A percentile compares a stretch with the other conserved stretches of the same genome.
These are phyloP conservation scores for Amoebophrya sp. DNA, from an alignment of 169 alveolate genomes.

Conservation along the genomic window DNA sequence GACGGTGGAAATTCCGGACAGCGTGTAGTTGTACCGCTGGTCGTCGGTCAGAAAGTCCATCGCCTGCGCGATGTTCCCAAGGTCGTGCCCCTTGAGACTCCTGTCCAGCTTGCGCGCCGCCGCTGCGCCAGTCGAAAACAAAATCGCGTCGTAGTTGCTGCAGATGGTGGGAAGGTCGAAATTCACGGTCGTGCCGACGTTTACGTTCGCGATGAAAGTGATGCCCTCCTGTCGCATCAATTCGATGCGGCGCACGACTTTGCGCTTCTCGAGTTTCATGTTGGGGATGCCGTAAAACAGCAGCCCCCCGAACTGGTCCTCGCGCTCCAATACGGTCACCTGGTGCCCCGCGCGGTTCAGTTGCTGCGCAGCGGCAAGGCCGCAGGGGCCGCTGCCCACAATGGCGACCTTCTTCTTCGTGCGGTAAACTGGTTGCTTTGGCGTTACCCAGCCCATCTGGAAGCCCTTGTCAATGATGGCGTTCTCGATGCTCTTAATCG, in stretches of 20 bases:
- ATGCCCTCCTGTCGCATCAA: slow-evolving; percentile 38
- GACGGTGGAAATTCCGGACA: background rate
- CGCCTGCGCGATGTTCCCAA: slow-evolving; percentile 22
- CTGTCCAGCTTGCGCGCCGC: slow-evolving; percentile 29
- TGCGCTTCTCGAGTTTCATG: slow-evolving; percentile 41
- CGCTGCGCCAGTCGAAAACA: slow-evolving; percentile 39
- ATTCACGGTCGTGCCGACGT: background rate
- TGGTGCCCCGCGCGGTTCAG: slow-evolving; percentile 32
- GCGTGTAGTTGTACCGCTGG: slow-evolving; percentile 24
- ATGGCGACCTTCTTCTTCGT: slow-evolving; percentile 44
- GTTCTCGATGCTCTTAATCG: slow-evolving; percentile 40
- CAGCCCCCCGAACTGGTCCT: slow-evolving; percentile 43
- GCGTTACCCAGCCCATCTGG: slow-evolving; percentile 41
- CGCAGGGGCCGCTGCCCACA: slow-evolving; percentile 47
- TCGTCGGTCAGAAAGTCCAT: slow-evolving; percentile 38
- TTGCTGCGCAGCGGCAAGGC: slow-evolving; percentile 44
- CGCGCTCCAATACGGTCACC: slow-evolving; percentile 41
- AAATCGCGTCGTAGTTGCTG: slow-evolving; percentile 35
- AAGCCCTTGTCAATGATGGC: slow-evolving; percentile 42
- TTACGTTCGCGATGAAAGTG: slow-evolving; percentile 29
- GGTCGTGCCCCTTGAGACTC: slow-evolving; percentile 26
- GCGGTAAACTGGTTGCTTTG: slow-evolving; percentile 28
- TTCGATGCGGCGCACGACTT: slow-evolving; percentile 34
- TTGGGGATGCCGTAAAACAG: slow-evolving; percentile 44
- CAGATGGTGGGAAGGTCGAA: slow-evolving; percentile 25